Evolutionary conservation across 164 flowering plant genomes (phyloP), one percentile per base, ranked within the genome.

Genomic region (Cinnamomum chago): DNA sequence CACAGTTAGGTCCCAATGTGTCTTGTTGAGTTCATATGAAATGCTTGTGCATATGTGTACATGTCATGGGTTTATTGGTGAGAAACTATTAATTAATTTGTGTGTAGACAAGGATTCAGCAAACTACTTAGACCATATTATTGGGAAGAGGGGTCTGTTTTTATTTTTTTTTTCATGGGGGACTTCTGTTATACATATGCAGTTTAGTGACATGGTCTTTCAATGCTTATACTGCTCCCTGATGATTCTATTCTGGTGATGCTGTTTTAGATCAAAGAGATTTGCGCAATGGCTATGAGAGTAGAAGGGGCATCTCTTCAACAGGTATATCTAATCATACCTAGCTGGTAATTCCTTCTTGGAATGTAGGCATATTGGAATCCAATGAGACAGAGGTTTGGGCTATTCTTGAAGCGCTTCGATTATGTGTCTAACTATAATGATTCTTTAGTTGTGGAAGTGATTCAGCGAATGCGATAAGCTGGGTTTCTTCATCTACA

Each of bases 31-130:
- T 28, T 30, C 68, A 66, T 15, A 7, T 12, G 68, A 30, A 14
- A 66, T 24, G 27, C 68, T 15, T 25, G 18, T 52, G 58, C 58
- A 7, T 13, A 7, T 13, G 58, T 52, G 20, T 13, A 52, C 58
- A 4, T 17, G 18, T 62, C 3, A 40, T 27, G 25, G 9, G 20
- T 22, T 55, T 83, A 81, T 89, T 93, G 99, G 98, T 97, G 82
- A 98, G 99, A 68, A 93, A 93, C 80, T 95, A 70, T 77, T 95
- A 97, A 80, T 83, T 88, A 15, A 97, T 93, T 77, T 95, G 99
- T 84, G 98, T 81, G 98, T 95, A 0, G 99, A 92, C 22, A 95
- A 95, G 83, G 99, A 95, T 85, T 93, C 99, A 33, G 98, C 99
- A 65, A 93, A 93, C 84, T 95, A 91, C 83, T 83, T 95, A 89